Base-by-base conservation (phyloP, 1,284 basidiomycete genomes). In the Ustilago lituana region DNA sequence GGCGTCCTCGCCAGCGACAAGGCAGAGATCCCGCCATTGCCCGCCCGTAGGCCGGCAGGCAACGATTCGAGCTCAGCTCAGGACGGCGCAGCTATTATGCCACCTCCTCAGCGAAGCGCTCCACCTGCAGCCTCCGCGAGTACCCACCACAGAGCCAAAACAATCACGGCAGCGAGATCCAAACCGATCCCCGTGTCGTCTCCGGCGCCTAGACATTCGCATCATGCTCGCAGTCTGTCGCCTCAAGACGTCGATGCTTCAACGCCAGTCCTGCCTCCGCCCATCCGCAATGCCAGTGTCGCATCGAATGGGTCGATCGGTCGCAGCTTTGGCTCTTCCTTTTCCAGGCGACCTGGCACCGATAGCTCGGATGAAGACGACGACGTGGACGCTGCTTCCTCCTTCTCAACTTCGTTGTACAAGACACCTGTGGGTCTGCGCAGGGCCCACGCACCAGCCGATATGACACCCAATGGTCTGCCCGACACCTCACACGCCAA, bases 401-500 rank as follows among this genome's bases (percentile, higher is more conserved):
- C 51, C 3, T 3, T 70, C 4, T 60, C 61, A 0, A 53, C 67
- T 2, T 57, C 67, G 2, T 56, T 59, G 1, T 64, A 36, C 48
- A 63, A 64, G 41, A 46, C 53, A 10, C 53, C 58, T 5, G 51
- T 48, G 12, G 58, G 62, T 19, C 35, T 65, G 31, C 53, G 58
- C 5, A 48, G 62, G 19, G 36, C 62, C 22, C 45, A 61, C 20
- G 45, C 58, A 22, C 47, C 58, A 3, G 45, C 49, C n/a, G 67
- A 64, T 10, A 65, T 65, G 57, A 61, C 61, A 2, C 47, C 67
- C 0, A 43, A 43, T 24, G 66, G 68, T 15, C 56, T 73, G 1
- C 66, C 71, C 5, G 71, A 69, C 27, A 55, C 71, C 11, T 70
- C 67, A 17, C 55, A 60, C 29, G 61, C 68, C 29, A 70, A 73